Percentiles rank a stretch among this genome's conserved stretches.
Conservation (phyloP, 768 basidiomycete species). For the Naganishia kalamii region DNA sequence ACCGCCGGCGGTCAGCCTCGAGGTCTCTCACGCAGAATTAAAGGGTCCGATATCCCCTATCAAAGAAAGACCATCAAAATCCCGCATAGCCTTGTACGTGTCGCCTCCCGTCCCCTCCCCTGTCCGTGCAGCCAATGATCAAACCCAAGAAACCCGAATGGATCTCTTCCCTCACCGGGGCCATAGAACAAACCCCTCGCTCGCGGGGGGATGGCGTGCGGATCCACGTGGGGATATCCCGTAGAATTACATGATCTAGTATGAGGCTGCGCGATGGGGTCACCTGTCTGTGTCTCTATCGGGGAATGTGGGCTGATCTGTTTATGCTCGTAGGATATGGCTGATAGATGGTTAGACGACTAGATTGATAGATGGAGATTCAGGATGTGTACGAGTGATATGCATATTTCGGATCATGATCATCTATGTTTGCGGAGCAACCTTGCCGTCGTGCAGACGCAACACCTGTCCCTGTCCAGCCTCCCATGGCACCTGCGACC, state of each 20-base stretch:
- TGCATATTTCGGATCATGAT: not conserved
- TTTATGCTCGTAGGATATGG: too few species aligned
- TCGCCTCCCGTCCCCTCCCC: not conserved
- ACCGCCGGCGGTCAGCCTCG: not conserved
- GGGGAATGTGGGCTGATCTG: not conserved
- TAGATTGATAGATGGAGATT: too few species aligned
- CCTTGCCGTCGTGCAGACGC: constrained; percentile 10
- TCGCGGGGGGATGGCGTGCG: too few species aligned
- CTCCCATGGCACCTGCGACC: constrained; percentile 10
- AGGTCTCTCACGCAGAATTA: not conserved
- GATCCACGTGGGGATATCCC: constrained; percentile 14
- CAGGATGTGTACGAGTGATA: not conserved
- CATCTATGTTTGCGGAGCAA: not conserved
- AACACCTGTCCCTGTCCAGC: not conserved
- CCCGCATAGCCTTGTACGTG: not conserved
- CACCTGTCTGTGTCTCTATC: not conserved
- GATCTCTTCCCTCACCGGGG: constrained; percentile 2
- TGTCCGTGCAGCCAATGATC: constrained; percentile 19
- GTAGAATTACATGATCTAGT: constrained; percentile 16
- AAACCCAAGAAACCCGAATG: constrained; percentile 19
- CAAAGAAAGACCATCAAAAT: not conserved
- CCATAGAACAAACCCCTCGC: not conserved
- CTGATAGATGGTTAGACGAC: too few species aligned
- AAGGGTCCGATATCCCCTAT: not conserved
- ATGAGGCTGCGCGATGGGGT: constrained; percentile 8